Base-by-base conservation (phyloP, 2,329 filamentous ascomycete species). In the Hymenoscyphus infarciens region DNA sequence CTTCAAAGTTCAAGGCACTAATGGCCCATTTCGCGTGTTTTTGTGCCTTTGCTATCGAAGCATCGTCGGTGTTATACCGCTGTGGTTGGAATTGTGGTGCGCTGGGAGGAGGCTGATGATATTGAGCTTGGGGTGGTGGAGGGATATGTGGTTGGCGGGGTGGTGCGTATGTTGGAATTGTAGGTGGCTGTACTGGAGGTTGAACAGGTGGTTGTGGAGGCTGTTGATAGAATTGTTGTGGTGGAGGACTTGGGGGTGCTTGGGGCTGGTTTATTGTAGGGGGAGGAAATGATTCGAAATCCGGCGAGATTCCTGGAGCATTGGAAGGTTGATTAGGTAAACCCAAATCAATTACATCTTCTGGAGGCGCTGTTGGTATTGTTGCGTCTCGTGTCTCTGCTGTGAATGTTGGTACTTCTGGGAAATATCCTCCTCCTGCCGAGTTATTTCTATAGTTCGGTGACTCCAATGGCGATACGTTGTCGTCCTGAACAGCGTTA, bases 1-100 rank as follows among this genome's bases (percentile, higher is more conserved):
- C 95, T 69, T 99, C 95, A 76, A 99, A 99, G 71, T 97, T 97
- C 56, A 99, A 78, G 0, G 95, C 95, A 11, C 93, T 97, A 52
- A 98, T 96, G 0, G 95, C 95, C 91, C 92, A 99, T 71, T 92
- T 92, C 1, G 94, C 93, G 78, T 98, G 95, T 74, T 98, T 99
- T 75, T 97, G 92, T 4, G 95, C 94, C 70, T 87, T 84, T 39
- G 85, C 80, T 39, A 97, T 88, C 0, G 89, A 81, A 63, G 82
- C 79, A 67, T 92, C 88, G 66, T 97, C 91, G 11, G 77, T 80
- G 4, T 77, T 79, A 60, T 89, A 82, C 5, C 80, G 65, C 5
- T 62, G 27, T 13, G 64, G 66, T 6, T 69, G 29, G 2, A n/a
- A 35, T 11, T 29, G 19, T 19, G 72, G 71, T 16, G 74, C 64